Evolutionary conservation across 768 basidiomycete species (phyloP).

Genomic region (Boletus sp.): DNA sequence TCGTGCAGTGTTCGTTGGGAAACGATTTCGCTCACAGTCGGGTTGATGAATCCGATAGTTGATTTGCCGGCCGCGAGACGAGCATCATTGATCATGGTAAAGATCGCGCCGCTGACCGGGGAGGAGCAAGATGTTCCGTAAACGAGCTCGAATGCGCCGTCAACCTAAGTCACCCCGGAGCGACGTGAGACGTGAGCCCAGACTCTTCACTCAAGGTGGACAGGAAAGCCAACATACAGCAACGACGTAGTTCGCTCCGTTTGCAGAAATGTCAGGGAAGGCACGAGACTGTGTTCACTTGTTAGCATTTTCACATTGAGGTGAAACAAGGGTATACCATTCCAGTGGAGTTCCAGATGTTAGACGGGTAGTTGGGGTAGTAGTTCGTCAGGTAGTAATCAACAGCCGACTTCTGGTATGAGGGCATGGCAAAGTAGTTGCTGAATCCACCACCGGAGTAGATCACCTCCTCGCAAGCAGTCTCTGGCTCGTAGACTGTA

Average conservation of each 20-base stretch:
- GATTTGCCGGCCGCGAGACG: constrained; percentile 32
- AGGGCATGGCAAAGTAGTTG: constrained; percentile 42
- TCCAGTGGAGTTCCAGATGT: constrained; percentile 29
- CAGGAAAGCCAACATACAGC: constrained; percentile 7
- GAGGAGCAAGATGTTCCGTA: constrained; percentile 36
- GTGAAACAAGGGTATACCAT: constrained; percentile 13
- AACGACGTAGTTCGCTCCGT: constrained; percentile 34
- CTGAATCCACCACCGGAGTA: constrained; percentile 37
- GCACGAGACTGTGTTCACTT: constrained; percentile 34
- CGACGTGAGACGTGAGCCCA: constrained; percentile 3
- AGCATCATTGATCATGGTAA: constrained; percentile 39
- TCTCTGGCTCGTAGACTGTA: constrained; percentile 29
- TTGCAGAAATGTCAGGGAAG: constrained; percentile 38
- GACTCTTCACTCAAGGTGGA: background rate
- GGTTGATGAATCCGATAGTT: constrained; percentile 45
- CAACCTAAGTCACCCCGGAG: constrained; percentile 23
- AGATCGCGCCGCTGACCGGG: constrained; percentile 32
- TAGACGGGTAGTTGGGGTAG: constrained; percentile 22
- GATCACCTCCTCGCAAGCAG: constrained; percentile 30
- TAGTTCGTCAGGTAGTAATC: constrained; percentile 31
- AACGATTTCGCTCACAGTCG: constrained; percentile 37
- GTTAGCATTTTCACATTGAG: constrained; percentile 30
- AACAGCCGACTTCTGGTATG: constrained; percentile 38
- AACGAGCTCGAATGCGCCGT: constrained; percentile 34
- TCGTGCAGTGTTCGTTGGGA: background rate